Base-by-base conservation (phyloP, 2,329 filamentous ascomycete species). In the Pseudocercospora musae region DNA sequence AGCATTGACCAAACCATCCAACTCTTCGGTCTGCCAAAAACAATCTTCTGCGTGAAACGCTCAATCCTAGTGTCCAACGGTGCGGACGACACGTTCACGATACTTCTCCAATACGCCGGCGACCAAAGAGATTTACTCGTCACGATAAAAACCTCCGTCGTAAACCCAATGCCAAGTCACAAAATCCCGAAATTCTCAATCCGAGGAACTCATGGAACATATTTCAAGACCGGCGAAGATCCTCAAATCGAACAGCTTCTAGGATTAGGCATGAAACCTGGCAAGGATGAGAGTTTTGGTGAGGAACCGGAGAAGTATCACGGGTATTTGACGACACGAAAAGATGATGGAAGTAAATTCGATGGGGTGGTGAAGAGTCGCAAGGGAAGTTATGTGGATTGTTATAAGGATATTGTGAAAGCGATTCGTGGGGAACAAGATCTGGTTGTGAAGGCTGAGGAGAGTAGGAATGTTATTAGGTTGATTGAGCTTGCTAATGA, bases 401-500 rank as follows among this genome's bases (percentile, higher is more conserved):
- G 77, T 13, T 81, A 81, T 62, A 73, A 77, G 29, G 78, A 80
- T 64, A 60, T 80, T 8, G 77, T 76, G 0, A 69, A 74, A 9
- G 76, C 79, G 0, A 76, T 81, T 20, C 71, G 73, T 10, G 78
- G 78, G 0, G 72, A 75, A 58, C 74, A 62, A 0, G 75, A 79
- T 62, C 44, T 80, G 3, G 69, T 69, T n/a, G 78, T 81, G 0
- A 76, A 78, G 58, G 72, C 78, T 0, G 72, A 74, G 18, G 71
- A 78, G 57, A 73, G 74, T 1, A 74, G 78, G 21, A 76, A 80
- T 63, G 78, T 73, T 0, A 62, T 81, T 10, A 69, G 76, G 49
- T 64, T 79, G 13, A 78, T 80, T 60, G 74, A 81, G 70, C 64
- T 81, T 15, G 79, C 79, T 0, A 72, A 77, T 46, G 75, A 80